Conservation (phyloP, 768 basidiomycete species). For the Hirschioporus abietinus region DNA sequence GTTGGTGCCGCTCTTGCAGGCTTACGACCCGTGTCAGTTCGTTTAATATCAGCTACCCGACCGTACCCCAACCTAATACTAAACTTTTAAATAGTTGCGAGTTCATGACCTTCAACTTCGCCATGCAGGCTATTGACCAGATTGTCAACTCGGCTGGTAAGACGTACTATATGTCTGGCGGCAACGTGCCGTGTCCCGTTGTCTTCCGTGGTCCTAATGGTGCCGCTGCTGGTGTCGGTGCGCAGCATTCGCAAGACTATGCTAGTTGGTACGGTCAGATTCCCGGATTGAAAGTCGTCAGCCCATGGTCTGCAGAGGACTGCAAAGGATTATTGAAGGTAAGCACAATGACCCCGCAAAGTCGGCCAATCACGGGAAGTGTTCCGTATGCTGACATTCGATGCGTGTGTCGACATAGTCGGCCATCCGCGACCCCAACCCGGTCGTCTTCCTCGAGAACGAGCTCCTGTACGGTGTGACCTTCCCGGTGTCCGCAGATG, state of each 20-base stretch:
- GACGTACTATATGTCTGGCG: slow-evolving; percentile 99
- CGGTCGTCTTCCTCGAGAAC: slow-evolving; percentile 98
- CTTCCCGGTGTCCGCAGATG: slow-evolving; percentile 94
- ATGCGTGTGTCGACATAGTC: slow-evolving; percentile 43
- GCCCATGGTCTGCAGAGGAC: slow-evolving; percentile 97
- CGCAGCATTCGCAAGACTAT: slow-evolving; percentile 98
- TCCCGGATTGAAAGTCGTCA: slow-evolving; percentile 96
- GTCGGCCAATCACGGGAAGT: not conserved
- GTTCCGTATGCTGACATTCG: not conserved
- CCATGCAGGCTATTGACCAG: slow-evolving; percentile 99
- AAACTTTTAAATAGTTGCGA: slow-evolving; percentile 62
- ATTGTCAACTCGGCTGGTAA: slow-evolving; percentile 99
- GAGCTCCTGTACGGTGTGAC: slow-evolving; percentile 98
- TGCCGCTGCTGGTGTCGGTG: slow-evolving; percentile 93
- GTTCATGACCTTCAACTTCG: slow-evolving; percentile 99
- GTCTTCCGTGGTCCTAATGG: slow-evolving; percentile 99
- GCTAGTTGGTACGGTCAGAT: slow-evolving; percentile 91
- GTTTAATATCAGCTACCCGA: slow-evolving; percentile 8
- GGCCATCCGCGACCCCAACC: slow-evolving; percentile 97
- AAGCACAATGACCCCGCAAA: slow-evolving; percentile 11
- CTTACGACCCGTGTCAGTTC: slow-evolving; percentile 79
- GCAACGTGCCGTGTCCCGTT: slow-evolving; percentile 96
- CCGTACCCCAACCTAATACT: slow-evolving; percentile 12
- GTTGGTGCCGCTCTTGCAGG: slow-evolving; percentile 93
- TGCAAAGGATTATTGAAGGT: slow-evolving; percentile 98